Base-by-base conservation (phyloP, 2,329 filamentous ascomycete species). In the Samsoniella hepiali region DNA sequence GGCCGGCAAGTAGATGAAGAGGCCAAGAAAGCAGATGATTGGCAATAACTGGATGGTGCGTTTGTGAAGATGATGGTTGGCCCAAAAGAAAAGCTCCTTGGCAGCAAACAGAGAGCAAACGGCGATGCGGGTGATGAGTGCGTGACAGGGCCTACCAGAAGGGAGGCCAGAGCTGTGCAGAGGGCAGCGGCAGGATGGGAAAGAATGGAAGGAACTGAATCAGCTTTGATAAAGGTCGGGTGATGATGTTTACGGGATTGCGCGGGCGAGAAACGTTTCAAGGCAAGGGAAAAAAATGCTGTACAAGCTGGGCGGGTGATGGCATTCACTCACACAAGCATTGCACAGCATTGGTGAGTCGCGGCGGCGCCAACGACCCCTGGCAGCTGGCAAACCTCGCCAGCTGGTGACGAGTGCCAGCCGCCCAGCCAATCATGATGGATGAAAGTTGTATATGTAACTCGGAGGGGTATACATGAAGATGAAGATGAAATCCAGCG, bases 61-160 rank as follows among this genome's bases (percentile, higher is more conserved):
- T 22, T 22, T 22, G 22, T 22, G 10, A 50, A 11, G 34, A 29
- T 29, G 22, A 17, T 58, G 11, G 40, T 10, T 17, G 31, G 22
- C 34, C 5, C 22, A 32, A 40, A 34, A 22, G 15, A 13, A 27
- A 50, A 32, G 15, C 17, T 22, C 22, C 45, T 51, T 11, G 27
- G 27, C 38, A 31, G 50, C 50, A 55, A 55, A 61, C 58, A 38
- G 59, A 32, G 59, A 56, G 59, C 59, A 62, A 62, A 62, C 59
- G 51, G 51, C 32, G 38, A 45, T 38, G 50, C 5, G 27, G 17
- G 27, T 13, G 50, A 55, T 49, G 51, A 6, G 51, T 47, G 51
- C 11, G 51, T 47, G 17, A 15, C 22, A 27, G 40, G 17, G 42
- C 27, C n/a, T 17, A 32, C 34, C 34, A n/a, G 57, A 50, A 50